A percentile compares a stretch with the other conserved stretches of the same genome.
Evolutionary conservation across 257 asterid species (phyloP).

Genomic region (Phtheirospermum japonicum): DNA sequence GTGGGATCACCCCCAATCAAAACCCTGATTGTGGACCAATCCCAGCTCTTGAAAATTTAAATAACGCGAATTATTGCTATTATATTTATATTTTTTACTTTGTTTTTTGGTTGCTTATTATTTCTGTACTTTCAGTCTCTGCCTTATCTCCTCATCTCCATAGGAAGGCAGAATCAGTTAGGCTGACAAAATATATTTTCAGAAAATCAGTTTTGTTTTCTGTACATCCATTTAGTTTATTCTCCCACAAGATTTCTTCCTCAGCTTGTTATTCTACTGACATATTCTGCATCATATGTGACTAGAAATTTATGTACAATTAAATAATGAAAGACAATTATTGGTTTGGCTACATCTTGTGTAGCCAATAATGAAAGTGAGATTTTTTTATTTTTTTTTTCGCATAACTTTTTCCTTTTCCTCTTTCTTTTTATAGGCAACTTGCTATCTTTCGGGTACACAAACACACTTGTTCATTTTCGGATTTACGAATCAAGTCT

Average conservation of each 20-base stretch:
- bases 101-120: not conserved
- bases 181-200: too few relatives aligned
- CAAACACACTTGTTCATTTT: too few relatives aligned
- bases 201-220: not conserved
- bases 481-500: too few relatives aligned
- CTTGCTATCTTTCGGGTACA: too few relatives aligned
- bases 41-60: slow-evolving; percentile 2
- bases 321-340: not conserved
- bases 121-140: slow-evolving; percentile 7
- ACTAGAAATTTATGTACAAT: not conserved
- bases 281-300: too few relatives aligned
- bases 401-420: too few relatives aligned
- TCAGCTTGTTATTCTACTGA: too few relatives aligned
- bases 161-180: not conserved
- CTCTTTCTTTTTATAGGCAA: too few relatives aligned
- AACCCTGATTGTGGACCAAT: not conserved
- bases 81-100: not conserved
- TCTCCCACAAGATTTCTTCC: not conserved
- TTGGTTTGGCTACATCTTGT: not conserved
- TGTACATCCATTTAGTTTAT: not conserved
- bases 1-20: slow-evolving; percentile 3
- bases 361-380: too few relatives aligned
- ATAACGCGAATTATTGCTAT: too few relatives aligned
- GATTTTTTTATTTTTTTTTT: too few relatives aligned
- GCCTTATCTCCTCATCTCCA: slow-evolving; percentile 8